These are phyloP conservation scores for Ilyonectria destructans DNA, from an alignment of 2,329 filamentous ascomycete genomes.

Conservation along the genomic window DNA sequence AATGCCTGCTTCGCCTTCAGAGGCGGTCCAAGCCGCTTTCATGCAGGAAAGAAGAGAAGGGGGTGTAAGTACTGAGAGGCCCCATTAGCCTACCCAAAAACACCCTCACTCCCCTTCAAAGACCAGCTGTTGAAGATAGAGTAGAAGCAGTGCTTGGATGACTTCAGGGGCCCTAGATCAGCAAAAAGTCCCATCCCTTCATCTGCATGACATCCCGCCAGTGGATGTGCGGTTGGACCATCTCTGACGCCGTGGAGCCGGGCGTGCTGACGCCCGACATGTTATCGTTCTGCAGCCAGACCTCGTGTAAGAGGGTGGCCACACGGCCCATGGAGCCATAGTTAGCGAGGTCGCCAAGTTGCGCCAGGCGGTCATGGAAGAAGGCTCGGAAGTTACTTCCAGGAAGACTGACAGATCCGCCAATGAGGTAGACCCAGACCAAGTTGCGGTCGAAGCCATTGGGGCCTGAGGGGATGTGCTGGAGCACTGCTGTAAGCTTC, in stretches of 20 bases:
- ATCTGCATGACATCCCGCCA: constrained; percentile 95
- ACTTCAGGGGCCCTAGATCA: constrained; percentile 74
- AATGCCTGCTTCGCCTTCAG: constrained; percentile 57
- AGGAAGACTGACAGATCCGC: constrained; percentile 83
- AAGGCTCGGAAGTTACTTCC: constrained; percentile 83
- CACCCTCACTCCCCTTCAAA: constrained; percentile 52
- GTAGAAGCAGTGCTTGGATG: constrained; percentile 33
- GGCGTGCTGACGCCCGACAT: constrained; percentile 57
- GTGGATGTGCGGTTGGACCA: constrained; percentile 80
- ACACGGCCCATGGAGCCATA: constrained; percentile 92
- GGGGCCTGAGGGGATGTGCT: constrained; percentile 86
- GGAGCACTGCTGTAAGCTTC: constrained; percentile 83
- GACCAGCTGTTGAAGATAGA: constrained; percentile 56
- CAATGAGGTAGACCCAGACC: constrained; percentile 93
- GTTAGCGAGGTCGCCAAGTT: constrained; percentile 83
- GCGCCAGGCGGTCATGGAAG: constrained; percentile 81
- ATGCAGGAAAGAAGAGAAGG: constrained; percentile 44
- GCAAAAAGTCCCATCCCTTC: constrained; percentile 92
- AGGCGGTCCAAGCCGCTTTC: constrained; percentile 47
- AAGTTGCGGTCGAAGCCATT: constrained; percentile 91
- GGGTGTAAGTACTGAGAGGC: constrained; percentile 33
- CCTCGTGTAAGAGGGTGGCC: constrained; percentile 82
- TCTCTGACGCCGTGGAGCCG: constrained; percentile 56
- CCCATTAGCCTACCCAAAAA: constrained; percentile 38
- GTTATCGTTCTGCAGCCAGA: constrained; percentile 85